A percentile compares a stretch with the other conserved stretches of the same genome.
Evolutionary conservation across 2,329 filamentous ascomycete genomes (phyloP).

Genomic region (Sarocladium oryzae): DNA sequence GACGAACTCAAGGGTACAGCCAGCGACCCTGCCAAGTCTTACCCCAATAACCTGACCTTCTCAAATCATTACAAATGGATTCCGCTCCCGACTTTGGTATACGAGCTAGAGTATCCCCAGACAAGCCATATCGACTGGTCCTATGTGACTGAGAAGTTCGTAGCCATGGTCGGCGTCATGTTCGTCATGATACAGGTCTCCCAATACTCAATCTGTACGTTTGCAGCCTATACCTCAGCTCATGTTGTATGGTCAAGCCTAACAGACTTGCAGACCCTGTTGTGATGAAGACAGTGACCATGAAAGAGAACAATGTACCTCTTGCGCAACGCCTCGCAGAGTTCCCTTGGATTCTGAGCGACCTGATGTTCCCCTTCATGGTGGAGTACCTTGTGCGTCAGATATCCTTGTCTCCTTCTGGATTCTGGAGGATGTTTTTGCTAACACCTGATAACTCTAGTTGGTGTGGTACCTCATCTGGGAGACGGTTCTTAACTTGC

Average conservation of each 20-base stretch:
- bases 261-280: slow-evolving; percentile 46
- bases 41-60: slow-evolving; percentile 63
- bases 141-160: slow-evolving; percentile 67
- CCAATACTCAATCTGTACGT: slow-evolving; percentile 62
- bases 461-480: slow-evolving; percentile 78
- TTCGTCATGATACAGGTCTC: slow-evolving; percentile 75
- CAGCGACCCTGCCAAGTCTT: slow-evolving; percentile 41
- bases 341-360: slow-evolving; percentile 69
- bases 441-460: slow-evolving; percentile 17
- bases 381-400: slow-evolving; percentile 59
- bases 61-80: slow-evolving; percentile 66
- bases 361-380: slow-evolving; percentile 72
- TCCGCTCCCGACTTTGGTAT: slow-evolving; percentile 68
- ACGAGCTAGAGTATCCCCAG: slow-evolving; percentile 72
- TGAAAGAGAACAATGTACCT: slow-evolving; percentile 60
- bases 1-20: slow-evolving; percentile 61
- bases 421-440: not conserved
- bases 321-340: slow-evolving; percentile 54
- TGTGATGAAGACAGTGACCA: slow-evolving; percentile 57
- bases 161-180: slow-evolving; percentile 65
- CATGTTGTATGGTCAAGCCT: too few species aligned
- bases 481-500: slow-evolving; percentile 66
- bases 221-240: not conserved
- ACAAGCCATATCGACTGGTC: slow-evolving; percentile 62
- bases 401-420: not conserved